phyloP scores from a whole-genome alignment of 257 asterid genomes.

The Phtheirospermum japonicum region DNA sequence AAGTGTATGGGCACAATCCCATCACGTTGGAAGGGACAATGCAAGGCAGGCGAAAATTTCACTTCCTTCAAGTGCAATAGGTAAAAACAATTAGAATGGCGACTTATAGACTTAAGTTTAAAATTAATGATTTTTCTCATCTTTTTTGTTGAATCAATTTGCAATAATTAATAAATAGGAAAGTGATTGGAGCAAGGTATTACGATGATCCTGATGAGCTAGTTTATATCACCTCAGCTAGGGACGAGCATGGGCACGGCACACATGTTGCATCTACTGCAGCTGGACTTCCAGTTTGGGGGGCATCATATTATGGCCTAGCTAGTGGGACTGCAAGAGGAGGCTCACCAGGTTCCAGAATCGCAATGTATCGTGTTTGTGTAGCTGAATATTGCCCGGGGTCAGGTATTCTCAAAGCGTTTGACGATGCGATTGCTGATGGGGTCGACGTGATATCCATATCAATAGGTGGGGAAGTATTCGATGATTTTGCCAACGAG shows the following conservation, averaged over 20 bases:
- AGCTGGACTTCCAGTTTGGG: not conserved
- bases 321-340: not conserved
- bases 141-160: too few relatives aligned
- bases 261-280: not conserved
- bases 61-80: constrained; percentile 56
- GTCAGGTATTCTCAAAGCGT: not conserved
- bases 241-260: too few relatives aligned
- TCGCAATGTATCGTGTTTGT: not conserved
- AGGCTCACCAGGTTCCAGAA: not conserved
- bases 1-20: constrained; percentile 58
- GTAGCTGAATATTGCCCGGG: rapidly evolving
- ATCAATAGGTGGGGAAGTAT: not conserved
- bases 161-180: not conserved
- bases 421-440: not conserved
- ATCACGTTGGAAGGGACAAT: constrained; percentile 66
- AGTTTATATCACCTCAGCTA: constrained; percentile 32
- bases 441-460: not conserved
- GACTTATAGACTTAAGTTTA: too few relatives aligned
- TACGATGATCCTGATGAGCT: not conserved
- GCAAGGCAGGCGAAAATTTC: constrained; percentile 57
- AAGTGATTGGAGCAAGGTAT: not conserved
- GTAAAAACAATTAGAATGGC: too few relatives aligned
- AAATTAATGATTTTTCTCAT: too few relatives aligned
- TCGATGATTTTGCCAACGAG: not conserved
- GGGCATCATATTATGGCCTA: not conserved